Percentiles rank a stretch among this genome's conserved stretches.
Evolutionary conservation across 305 asterid species (phyloP).

Genomic region (Solanum aculeatissimum): DNA sequence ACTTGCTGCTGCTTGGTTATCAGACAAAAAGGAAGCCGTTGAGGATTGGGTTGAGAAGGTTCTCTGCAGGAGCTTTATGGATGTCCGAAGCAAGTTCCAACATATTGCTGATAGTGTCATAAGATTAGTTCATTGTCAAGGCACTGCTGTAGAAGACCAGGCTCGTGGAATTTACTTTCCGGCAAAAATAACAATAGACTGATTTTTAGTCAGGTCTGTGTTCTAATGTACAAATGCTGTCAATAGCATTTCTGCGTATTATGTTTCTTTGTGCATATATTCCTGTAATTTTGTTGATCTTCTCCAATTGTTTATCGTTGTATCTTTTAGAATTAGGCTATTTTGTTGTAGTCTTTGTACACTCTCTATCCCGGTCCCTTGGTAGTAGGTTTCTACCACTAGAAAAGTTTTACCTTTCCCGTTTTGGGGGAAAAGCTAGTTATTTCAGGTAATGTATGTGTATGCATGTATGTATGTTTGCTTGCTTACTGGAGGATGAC

Average conservation of each 20-base stretch:
- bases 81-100: constrained; percentile 26
- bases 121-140: constrained; percentile 45
- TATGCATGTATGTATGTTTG: background rate
- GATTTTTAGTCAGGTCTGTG: constrained; percentile 25
- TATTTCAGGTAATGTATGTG: background rate
- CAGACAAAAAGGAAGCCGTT: constrained; percentile 27
- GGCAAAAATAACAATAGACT: constrained; percentile 27
- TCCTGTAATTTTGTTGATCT: background rate
- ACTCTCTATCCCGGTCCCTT: background rate
- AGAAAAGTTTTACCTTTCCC: background rate
- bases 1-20: constrained; percentile 69
- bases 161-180: constrained; percentile 65
- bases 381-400: background rate
- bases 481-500: background rate
- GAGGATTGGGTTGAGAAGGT: constrained; percentile 69
- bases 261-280: background rate
- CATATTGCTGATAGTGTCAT: constrained; percentile 22
- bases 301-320: background rate
- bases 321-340: background rate
- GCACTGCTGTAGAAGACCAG: constrained; percentile 30
- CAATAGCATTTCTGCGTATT: background rate
- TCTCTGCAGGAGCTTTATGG: constrained; percentile 34
- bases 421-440: background rate
- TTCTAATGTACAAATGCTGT: background rate
- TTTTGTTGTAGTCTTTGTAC: background rate